These are phyloP conservation scores for Candida nanaspora DNA, from an alignment of 805 yeast genomes.

Conservation along the genomic window DNA sequence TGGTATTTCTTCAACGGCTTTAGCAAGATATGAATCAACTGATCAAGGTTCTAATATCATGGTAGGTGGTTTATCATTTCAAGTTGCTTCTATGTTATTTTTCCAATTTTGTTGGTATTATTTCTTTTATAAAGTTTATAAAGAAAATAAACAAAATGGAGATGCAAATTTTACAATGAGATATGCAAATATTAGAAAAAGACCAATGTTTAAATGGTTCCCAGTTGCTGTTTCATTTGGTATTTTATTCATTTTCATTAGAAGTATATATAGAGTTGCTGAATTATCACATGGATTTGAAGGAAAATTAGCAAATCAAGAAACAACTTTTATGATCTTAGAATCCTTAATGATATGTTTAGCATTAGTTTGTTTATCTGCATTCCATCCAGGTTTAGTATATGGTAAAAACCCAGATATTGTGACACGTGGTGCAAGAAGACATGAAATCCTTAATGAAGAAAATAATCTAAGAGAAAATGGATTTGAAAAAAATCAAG, in stretches of 20 bases:
- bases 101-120: constrained; percentile 46
- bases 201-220: constrained; percentile 31
- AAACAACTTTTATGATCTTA: constrained; percentile 48
- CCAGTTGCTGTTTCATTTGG: constrained; percentile 40
- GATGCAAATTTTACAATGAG: constrained; percentile 28
- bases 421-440: not conserved
- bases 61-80: constrained; percentile 74
- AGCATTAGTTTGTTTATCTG: constrained; percentile 38
- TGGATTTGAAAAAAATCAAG: not conserved
- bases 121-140: constrained; percentile 36
- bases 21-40: constrained; percentile 24
- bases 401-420: constrained; percentile 27
- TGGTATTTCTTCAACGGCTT: constrained; percentile 52
- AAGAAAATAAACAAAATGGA: constrained; percentile 18
- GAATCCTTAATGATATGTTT: constrained; percentile 58
- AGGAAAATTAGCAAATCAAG: constrained; percentile 57
- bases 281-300: constrained; percentile 71
- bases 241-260: constrained; percentile 47
- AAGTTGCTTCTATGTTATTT: constrained; percentile 60
- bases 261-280: constrained; percentile 67
- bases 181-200: constrained; percentile 28
- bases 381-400: constrained; percentile 59
- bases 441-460: not conserved
- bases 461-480: not conserved
- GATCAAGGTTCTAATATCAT: constrained; percentile 54